These are phyloP conservation scores for Alternaria incomplexa DNA, from an alignment of 2,329 filamentous ascomycete genomes.

Conservation along the genomic window DNA sequence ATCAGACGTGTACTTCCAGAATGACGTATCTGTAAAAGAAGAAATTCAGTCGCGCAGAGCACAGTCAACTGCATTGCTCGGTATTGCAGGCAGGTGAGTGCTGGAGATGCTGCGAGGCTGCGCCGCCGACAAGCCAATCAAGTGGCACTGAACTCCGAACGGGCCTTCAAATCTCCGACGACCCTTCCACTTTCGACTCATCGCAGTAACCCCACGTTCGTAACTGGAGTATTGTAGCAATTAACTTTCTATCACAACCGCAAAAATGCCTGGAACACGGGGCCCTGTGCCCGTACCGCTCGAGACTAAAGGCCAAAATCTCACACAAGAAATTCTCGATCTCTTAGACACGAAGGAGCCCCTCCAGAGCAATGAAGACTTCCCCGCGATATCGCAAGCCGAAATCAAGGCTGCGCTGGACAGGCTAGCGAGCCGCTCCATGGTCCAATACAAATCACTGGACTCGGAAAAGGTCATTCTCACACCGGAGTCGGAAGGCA, in stretches of 20 bases:
- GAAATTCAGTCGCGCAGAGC: neutral
- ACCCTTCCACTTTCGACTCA: constrained; percentile 34
- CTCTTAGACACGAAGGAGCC: constrained; percentile 60
- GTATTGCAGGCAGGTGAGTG: neutral
- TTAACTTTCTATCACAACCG: constrained; percentile 10
- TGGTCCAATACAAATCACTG: constrained; percentile 84
- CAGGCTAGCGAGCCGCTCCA: constrained; percentile 79
- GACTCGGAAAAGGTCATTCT: constrained; percentile 79
- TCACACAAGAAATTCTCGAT: constrained; percentile 83
- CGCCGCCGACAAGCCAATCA: constrained; percentile 21
- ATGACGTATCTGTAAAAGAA: neutral
- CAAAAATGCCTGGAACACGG: constrained; percentile 54
- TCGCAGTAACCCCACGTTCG: constrained; percentile 28
- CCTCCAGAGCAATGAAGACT: constrained; percentile 58
- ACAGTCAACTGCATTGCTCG: neutral
- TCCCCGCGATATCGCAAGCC: constrained; percentile 54
- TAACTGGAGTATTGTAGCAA: constrained; percentile 16
- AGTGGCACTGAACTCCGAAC: constrained; percentile 22
- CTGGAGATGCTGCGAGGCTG: neutral
- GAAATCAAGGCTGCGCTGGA: constrained; percentile 86
- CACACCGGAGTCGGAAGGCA: constrained; percentile 81
- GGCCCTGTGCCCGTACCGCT: constrained; percentile 56
- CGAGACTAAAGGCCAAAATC: constrained; percentile 51
- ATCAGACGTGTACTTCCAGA: neutral
- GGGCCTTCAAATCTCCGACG: constrained; percentile 29